phyloP scores from a whole-genome alignment of 1,139 yeast genomes.

The Wickerhamomyces sp. region DNA sequence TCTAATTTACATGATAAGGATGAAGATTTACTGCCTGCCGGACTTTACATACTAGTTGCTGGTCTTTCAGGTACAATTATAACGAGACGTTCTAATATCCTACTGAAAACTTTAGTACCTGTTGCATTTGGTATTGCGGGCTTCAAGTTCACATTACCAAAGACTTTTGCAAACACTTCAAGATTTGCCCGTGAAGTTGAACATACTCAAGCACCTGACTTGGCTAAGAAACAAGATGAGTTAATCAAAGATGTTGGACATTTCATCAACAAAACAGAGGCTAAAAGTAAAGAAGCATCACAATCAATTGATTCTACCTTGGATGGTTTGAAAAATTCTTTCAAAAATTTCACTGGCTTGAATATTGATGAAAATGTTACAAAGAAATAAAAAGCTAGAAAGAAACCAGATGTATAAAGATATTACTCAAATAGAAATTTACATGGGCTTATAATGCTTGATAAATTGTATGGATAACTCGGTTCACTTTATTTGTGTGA shows the following conservation, averaged over 20 bases:
- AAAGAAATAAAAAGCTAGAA: conserved; percentile 31
- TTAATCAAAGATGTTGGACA: conserved; percentile 41
- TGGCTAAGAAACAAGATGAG: conserved; percentile 64
- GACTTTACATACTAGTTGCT: conserved; percentile 69
- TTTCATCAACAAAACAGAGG: conserved; percentile 35
- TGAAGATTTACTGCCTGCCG: conserved; percentile 76
- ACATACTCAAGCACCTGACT: conserved; percentile 54
- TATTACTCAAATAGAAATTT: neutral
- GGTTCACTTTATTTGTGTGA: too few species aligned
- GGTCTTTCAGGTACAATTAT: conserved; percentile 75
- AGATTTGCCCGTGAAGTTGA: conserved; percentile 65
- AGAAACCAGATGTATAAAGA: neutral
- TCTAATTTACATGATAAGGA: conserved; percentile 64
- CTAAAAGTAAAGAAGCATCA: conserved; percentile 32
- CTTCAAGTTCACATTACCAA: conserved; percentile 73
- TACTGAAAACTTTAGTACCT: conserved; percentile 61
- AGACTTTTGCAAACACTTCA: conserved; percentile 65
- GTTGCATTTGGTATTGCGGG: conserved; percentile 62
- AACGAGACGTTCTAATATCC: conserved; percentile 64
- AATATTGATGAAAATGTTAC: conserved; percentile 63
- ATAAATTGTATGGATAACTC: too few species aligned
- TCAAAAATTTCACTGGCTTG: conserved; percentile 65
- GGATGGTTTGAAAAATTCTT: conserved; percentile 40
- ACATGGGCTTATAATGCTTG: too few species aligned
- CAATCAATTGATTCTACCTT: conserved; percentile 35